These are phyloP conservation scores for Clarireedia monteithiana DNA, from an alignment of 2,329 filamentous ascomycete genomes.

Conservation along the genomic window DNA sequence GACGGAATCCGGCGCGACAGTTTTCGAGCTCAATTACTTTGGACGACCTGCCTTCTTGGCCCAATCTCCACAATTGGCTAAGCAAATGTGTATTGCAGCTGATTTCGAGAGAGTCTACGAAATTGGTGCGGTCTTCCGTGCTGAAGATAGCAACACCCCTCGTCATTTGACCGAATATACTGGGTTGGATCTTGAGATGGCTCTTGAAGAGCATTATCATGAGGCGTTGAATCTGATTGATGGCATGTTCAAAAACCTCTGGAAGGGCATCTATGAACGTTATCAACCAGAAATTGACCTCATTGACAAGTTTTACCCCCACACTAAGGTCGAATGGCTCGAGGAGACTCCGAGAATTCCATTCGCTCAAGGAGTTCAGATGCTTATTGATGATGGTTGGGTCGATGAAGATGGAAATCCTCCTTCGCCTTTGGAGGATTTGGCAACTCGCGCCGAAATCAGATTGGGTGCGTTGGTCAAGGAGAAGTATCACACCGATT, in stretches of 20 bases:
- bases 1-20: slow-evolving; percentile 83
- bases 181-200: slow-evolving; percentile 88
- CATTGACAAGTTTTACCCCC: slow-evolving; percentile 77
- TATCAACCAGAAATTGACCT: slow-evolving; percentile 67
- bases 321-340: slow-evolving; percentile 78
- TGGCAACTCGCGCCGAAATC: slow-evolving; percentile 81
- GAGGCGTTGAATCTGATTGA: slow-evolving; percentile 78
- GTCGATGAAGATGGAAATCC: slow-evolving; percentile 67
- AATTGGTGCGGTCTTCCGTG: slow-evolving; percentile 82
- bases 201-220: slow-evolving; percentile 80
- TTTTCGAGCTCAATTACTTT: slow-evolving; percentile 91
- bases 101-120: slow-evolving; percentile 89
- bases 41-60: slow-evolving; percentile 79
- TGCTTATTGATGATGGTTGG: slow-evolving; percentile 74
- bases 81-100: slow-evolving; percentile 86
- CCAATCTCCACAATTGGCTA: slow-evolving; percentile 84
- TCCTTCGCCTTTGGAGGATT: slow-evolving; percentile 66
- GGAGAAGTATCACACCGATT: slow-evolving; percentile 81
- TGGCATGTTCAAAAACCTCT: slow-evolving; percentile 71
- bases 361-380: slow-evolving; percentile 70
- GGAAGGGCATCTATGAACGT: slow-evolving; percentile 61
- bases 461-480: slow-evolving; percentile 77
- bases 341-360: slow-evolving; percentile 76
- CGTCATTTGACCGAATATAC: slow-evolving; percentile 93
- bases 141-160: slow-evolving; percentile 93